Base-by-base conservation (phyloP, 768 basidiomycete species). In the Hygrocybe coccinea region DNA sequence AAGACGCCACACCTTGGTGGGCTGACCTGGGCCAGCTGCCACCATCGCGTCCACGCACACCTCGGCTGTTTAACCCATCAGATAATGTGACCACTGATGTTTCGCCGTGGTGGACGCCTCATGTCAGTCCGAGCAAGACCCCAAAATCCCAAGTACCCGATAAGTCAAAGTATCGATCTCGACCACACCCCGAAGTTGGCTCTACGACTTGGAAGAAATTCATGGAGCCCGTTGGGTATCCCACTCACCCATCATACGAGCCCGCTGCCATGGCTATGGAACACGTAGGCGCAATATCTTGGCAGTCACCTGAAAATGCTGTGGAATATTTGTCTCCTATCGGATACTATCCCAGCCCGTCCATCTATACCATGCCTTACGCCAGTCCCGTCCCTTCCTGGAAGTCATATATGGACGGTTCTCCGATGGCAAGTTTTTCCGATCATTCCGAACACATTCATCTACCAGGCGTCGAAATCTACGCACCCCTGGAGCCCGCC, bases 181-280 rank as follows among this genome's bases (percentile, higher is more conserved):
- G 44, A 12, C 44, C 33, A 15, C 52, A 44, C 22, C 24, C 43
- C 41, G 52, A 43, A 15, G 29, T 36, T 11, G 44, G 54, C 11
- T 22, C 47, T 14, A 37, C 46, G 35, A 37, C 54, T 3, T 55
- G 45, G 45, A 49, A 55, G 47, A 37, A 55, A 22, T 49, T 35
- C 21, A 38, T 55, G 24, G 35, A 22, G 21, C 33, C 22, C 19
- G 24, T 33, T 22, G 35, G 14, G 52, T 46, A 45, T 24, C 22
- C 22, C 6, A 10, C 43, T 45, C 43, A n/a, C 15, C 34, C 34
- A 5, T 22, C 24, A 36, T 37, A 50, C 21, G 29, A 50, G 5
- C 49, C 9, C 17, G 22, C 3, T 21, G 4, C 19, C 25, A 25
- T 2, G 5, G 25, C 29, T 22, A 49, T 49, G 12, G 21, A 25